Evolutionary conservation across 2,329 filamentous ascomycete genomes (phyloP), one percentile per base, ranked within the genome.

Genomic region (Verticillium nubilum): DNA sequence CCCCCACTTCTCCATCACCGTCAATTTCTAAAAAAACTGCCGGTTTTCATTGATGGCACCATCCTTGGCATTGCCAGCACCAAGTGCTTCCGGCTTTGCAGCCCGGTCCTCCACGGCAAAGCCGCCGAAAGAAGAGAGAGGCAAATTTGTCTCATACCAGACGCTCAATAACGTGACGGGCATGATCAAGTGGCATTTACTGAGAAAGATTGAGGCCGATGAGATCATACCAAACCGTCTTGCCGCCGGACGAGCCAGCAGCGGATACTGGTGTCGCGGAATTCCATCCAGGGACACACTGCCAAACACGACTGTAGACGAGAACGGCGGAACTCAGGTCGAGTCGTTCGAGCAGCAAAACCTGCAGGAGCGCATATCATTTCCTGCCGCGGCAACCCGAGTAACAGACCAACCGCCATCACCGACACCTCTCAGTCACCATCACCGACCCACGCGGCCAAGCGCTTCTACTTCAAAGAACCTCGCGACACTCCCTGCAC

Each of bases 191-290:
- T 78, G 79, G 25, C 81, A 80, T 50, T 73, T 82, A 52, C 85
- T 86, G 66, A 76, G 77, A 62, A 78, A 77, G 53, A 75, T 82
- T 58, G 82, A 87, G 61, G 83, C 78, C 0, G 81, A 86, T 57
- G 84, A 87, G 70, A 84, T 86, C 73, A 81, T 82, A 13, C 79
- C 82, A n/a, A 75, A 77, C 35, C 78, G 79, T 50, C 57, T 69
- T 86, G 12, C 81, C 82, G 12, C 79, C 82, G 19, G 75, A 77
- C 35, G 77, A 79, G 42, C 57, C 62, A 4, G 50, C 59, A 31
- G 61, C 59, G 5, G 27, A 59, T 35, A 57, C 53, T 26, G 28
- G 52, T 15, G 58, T 72, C 58, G 70, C 75, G 19, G 69, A 73
- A 33, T 72, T 72, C 26, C 58, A 52, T 69, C 67, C 37, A 67